phyloP scores from a whole-genome alignment of 139 green algal species.

The Tetradesmus obliquus region DNA sequence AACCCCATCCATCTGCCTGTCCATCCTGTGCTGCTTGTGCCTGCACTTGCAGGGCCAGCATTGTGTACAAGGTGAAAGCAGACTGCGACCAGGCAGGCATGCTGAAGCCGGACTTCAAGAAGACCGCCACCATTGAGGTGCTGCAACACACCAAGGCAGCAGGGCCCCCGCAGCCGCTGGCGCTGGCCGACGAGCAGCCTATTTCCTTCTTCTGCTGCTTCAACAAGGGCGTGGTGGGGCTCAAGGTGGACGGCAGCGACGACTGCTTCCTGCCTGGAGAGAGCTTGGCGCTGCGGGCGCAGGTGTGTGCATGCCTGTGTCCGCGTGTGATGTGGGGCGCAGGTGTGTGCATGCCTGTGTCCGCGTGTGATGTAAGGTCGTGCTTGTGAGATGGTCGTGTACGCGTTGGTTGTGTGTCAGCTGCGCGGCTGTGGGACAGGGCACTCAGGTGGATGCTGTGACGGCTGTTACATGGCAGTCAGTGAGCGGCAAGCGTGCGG shows the following conservation, averaged over 20 bases:
- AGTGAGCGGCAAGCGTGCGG: too few species aligned
- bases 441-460: too few species aligned
- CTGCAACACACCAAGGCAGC: constrained; percentile 21
- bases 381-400: neutral
- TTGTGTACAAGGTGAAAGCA: constrained; percentile 34
- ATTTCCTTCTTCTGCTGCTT: constrained; percentile 20
- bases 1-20: too few species aligned
- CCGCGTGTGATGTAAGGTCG: neutral
- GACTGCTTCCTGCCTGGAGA: constrained; percentile 16
- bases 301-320: neutral
- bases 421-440: too few species aligned
- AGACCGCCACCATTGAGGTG: constrained; percentile 10
- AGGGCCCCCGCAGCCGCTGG: neutral
- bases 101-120: constrained; percentile 35
- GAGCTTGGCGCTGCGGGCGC: neutral
- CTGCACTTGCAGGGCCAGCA: constrained; percentile 12
- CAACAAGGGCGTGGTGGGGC: constrained; percentile 3
- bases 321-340: neutral
- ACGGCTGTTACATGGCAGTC: too few species aligned
- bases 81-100: constrained; percentile 27
- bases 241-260: neutral
- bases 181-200: neutral
- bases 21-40: neutral
- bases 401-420: neutral
- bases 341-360: neutral